These are phyloP conservation scores for Symmetrospora coprosmae DNA, from an alignment of 768 basidiomycete species.

Conservation along the genomic window DNA sequence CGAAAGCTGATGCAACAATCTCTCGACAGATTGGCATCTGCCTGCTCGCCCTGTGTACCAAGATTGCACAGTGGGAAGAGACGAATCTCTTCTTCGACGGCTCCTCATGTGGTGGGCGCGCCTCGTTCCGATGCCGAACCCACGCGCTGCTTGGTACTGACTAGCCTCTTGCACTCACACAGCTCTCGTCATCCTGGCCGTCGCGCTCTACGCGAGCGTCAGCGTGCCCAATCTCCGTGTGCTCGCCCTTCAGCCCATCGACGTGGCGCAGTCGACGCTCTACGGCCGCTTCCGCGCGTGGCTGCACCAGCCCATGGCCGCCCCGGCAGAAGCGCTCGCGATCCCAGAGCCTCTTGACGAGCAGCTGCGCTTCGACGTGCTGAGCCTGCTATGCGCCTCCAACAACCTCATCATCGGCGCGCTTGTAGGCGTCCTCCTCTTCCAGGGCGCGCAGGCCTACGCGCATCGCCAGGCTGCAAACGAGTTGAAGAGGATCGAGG, in stretches of 20 bases:
- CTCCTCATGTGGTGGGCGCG: background rate
- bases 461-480: conserved; percentile 1
- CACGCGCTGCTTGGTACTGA: background rate
- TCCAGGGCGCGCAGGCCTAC: conserved; percentile 13
- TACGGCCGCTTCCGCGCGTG: conserved; percentile 1
- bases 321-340: background rate
- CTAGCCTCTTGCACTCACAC: background rate
- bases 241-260: conserved; percentile 5
- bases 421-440: conserved; percentile 10
- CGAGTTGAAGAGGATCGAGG: background rate
- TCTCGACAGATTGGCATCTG: conserved; percentile 6
- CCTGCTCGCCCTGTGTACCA: conserved; percentile 11
- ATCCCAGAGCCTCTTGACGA: background rate
- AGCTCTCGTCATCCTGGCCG: conserved; percentile 1
- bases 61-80: conserved; percentile 12
- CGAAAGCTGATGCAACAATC: too few species aligned
- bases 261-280: background rate
- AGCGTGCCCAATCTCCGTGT: conserved; percentile 11
- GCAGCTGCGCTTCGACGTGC: background rate
- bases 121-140: too few species aligned
- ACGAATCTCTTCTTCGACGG: conserved; percentile 20
- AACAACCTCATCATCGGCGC: conserved; percentile 16
- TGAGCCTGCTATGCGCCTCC: conserved; percentile 13
- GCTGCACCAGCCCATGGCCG: conserved; percentile 7
- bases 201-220: conserved; percentile 2